Base-by-base conservation (phyloP, 179 eudicot genomes). In the Silene noctiflora region DNA sequence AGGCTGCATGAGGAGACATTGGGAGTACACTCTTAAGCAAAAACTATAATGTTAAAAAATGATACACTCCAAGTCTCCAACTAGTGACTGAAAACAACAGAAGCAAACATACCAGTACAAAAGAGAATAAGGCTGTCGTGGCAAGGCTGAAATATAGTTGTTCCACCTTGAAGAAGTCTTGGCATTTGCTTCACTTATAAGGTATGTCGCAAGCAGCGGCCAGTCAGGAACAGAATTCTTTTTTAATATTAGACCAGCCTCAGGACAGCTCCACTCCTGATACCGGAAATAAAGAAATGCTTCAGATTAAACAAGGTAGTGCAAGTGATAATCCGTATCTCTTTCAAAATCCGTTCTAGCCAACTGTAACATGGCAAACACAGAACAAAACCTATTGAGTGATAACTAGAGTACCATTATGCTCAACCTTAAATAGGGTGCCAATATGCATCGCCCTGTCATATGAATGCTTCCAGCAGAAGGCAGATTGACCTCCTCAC, bases 51-150 rank as follows among this genome's bases (percentile, higher is more conserved):
- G n/a, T n/a, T n/a, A n/a, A n/a, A n/a, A n/a, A n/a, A n/a, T n/a
- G n/a, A n/a, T n/a, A n/a, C n/a, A n/a, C n/a, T n/a, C n/a, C n/a
- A n/a, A n/a, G n/a, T n/a, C n/a, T n/a, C n/a, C 39, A 31, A 33
- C 39, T 33, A 33, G 20, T 27, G 22, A 72, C 67, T 61, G 63
- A 7, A 77, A 22, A 69, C 65, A 77, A 27, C 69, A 35, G 39
- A 12, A 58, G 24, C 29, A 19, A 78, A 56, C 89, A 79, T 78
- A 94, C 98, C 98, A 94, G 76, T 94, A 94, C 69, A 94, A 78
- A 74, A 94, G 97, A 12, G 98, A 94, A 87, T 94, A 94, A 8
- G 98, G 98, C 64, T 94, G 98, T 77, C 88, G 85, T 56, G 98
- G 98, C 85, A 94, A 89, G 70, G 98, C 98, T 67, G 96, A 88